A percentile compares a stretch with the other conserved stretches of the same genome.
Evolutionary conservation across 257 asterid genomes (phyloP).

Genomic region (Pogostemon cablin): DNA sequence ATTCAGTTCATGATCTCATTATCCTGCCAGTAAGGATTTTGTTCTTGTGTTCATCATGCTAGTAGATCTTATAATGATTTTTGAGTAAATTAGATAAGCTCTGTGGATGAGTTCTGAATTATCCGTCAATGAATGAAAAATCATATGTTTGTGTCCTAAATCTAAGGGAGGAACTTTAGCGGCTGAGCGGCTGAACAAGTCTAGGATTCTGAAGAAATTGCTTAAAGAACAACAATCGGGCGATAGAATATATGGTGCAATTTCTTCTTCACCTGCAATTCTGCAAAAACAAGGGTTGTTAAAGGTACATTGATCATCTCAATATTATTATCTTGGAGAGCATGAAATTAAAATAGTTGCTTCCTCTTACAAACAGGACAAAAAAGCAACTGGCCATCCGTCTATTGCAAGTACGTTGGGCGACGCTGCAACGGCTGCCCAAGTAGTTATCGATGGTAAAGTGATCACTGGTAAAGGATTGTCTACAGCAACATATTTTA

Average conservation of each 20-base stretch:
- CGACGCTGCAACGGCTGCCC: conserved; percentile 46
- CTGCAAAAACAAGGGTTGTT: conserved; percentile 72
- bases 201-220: conserved; percentile 70
- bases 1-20: conserved; percentile 71
- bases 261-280: conserved; percentile 62
- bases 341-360: conserved; percentile 12
- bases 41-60: neutral
- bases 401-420: conserved; percentile 43
- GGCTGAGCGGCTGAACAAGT: conserved; percentile 61
- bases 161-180: conserved; percentile 70
- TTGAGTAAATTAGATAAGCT: neutral
- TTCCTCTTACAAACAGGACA: conserved; percentile 55
- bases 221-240: conserved; percentile 70
- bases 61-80: neutral
- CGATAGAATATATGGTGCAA: conserved; percentile 74
- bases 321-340: neutral
- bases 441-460: conserved; percentile 76
- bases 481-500: conserved; percentile 61
- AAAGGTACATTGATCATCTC: conserved; percentile 48
- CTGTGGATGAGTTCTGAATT: neutral
- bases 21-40: conserved; percentile 63
- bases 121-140: neutral
- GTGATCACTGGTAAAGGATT: conserved; percentile 81
- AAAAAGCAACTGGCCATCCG: conserved; percentile 65
- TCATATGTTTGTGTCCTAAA: neutral